Percentiles rank a stretch among this genome's conserved stretches.
Evolutionary conservation across 192 early-diverging fungal genomes (phyloP).

Genomic region (Rhizoclosmatium sp.): DNA sequence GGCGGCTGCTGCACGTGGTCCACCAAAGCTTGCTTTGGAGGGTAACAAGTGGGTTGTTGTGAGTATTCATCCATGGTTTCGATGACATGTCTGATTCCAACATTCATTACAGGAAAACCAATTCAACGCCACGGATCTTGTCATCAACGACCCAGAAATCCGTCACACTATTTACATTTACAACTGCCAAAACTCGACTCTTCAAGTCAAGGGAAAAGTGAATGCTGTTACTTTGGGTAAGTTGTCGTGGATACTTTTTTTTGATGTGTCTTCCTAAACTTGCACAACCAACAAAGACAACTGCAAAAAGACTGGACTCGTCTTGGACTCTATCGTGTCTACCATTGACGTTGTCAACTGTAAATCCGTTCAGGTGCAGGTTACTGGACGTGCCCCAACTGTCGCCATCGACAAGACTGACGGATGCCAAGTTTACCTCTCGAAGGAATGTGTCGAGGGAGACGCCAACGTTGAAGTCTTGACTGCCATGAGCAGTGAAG

Average conservation of each 20-base stretch:
- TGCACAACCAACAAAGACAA: slow-evolving; percentile 59
- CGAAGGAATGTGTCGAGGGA: slow-evolving; percentile 70
- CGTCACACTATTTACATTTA: slow-evolving; percentile 93
- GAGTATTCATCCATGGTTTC: not conserved
- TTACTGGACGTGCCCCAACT: slow-evolving; percentile 83
- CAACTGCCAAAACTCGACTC: slow-evolving; percentile 90
- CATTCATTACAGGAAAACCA: slow-evolving; percentile 76
- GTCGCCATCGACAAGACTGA: slow-evolving; percentile 93
- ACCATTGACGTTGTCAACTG: slow-evolving; percentile 91
- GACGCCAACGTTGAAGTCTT: slow-evolving; percentile 73
- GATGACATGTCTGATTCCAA: not conserved
- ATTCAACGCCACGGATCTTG: slow-evolving; percentile 71
- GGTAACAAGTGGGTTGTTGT: slow-evolving; percentile 93
- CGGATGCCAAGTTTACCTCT: slow-evolving; percentile 89
- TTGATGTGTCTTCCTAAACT: not conserved
- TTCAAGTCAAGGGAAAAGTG: slow-evolving; percentile 91
- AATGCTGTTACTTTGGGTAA: slow-evolving; percentile 88
- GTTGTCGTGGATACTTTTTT: not conserved
- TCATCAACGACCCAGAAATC: slow-evolving; percentile 82
- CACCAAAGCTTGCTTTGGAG: slow-evolving; percentile 81
- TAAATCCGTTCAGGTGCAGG: slow-evolving; percentile 86
- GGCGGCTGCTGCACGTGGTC: slow-evolving; percentile 70
- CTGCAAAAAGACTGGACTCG: slow-evolving; percentile 88
- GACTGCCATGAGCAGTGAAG: slow-evolving; percentile 90
- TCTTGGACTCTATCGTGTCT: slow-evolving; percentile 84